Conservation (phyloP, 2,329 filamentous ascomycete genomes). For the Hirsutella rhossiliensis region DNA sequence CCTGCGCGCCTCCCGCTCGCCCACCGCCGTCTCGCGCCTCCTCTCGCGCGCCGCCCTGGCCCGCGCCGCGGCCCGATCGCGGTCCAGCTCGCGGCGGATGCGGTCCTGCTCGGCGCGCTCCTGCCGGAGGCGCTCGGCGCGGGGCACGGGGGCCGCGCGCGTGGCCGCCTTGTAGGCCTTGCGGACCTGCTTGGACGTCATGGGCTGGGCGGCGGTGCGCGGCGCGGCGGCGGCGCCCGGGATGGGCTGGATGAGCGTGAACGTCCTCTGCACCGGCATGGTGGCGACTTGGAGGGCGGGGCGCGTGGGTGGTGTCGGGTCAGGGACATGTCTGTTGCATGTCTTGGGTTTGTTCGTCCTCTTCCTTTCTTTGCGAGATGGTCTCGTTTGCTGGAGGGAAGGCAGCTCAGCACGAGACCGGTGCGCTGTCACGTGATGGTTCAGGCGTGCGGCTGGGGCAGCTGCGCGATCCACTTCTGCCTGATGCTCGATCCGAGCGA, state of each 20-base stretch:
- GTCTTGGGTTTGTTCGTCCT: background rate
- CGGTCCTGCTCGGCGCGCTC: conserved; percentile 39
- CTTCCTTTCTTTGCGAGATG: no score
- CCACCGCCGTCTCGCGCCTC: conserved; percentile 41
- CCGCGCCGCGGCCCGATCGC: conserved; percentile 32
- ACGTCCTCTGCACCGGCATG: conserved; percentile 30
- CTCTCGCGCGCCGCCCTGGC: conserved; percentile 39
- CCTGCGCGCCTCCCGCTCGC: conserved; percentile 35
- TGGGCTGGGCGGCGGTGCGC: conserved; percentile 9
- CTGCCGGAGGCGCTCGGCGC: conserved; percentile 24
- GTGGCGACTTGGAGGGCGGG: conserved; percentile 1
- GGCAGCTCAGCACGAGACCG: no score
- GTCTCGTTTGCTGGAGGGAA: no score
- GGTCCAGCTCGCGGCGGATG: conserved; percentile 39
- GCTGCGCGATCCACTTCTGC: no score
- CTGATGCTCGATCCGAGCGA: no score
- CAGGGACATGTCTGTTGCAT: background rate
- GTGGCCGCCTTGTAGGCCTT: conserved; percentile 25
- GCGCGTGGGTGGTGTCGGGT: background rate
- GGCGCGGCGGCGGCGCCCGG: conserved; percentile 1
- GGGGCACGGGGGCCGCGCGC: conserved; percentile 22
- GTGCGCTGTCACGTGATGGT: no score
- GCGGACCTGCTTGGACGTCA: conserved; percentile 30
- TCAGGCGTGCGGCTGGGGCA: no score
- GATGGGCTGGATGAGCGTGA: conserved; percentile 26